Evolutionary conservation across 441 rosid genomes (phyloP).

Genomic region (Populus trichocarpa): DNA sequence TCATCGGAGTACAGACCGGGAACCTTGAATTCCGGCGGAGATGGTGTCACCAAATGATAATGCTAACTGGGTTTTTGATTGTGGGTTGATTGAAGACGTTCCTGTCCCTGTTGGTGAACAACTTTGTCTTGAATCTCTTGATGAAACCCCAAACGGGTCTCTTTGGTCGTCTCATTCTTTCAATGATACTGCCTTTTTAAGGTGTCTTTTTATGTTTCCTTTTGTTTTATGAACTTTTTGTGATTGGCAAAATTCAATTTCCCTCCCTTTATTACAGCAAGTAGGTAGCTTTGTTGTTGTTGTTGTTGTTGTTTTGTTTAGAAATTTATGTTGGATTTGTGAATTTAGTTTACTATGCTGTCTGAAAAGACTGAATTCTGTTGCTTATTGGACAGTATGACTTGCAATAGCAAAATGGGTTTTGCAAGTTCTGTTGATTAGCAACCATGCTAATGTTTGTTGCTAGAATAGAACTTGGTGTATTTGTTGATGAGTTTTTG

Average conservation of each 20-base stretch:
- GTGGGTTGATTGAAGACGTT: constrained; percentile 40
- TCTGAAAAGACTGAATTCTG: neutral
- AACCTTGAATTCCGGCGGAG: constrained; percentile 17
- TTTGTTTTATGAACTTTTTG: neutral
- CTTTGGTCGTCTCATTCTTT: constrained; percentile 39
- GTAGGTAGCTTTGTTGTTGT: neutral
- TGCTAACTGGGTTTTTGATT: constrained; percentile 47
- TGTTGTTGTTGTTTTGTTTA: neutral
- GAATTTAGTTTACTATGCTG: neutral
- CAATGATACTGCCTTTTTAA: constrained; percentile 26
- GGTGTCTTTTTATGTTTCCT: constrained; percentile 15
- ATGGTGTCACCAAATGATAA: constrained; percentile 37
- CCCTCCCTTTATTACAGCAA: neutral
- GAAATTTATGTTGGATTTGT: neutral
- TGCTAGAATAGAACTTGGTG: neutral
- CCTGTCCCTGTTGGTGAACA: constrained; percentile 41
- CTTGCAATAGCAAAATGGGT: neutral
- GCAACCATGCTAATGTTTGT: neutral
- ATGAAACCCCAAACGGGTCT: constrained; percentile 1
- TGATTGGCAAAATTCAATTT: neutral
- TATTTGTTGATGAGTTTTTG: neutral
- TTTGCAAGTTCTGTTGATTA: neutral
- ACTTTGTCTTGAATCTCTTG: constrained; percentile 30
- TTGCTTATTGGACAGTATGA: neutral
- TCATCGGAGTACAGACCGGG: neutral